Base-by-base conservation (phyloP, 805 yeast genomes). In the Wickerhamomyces xylosicus region DNA sequence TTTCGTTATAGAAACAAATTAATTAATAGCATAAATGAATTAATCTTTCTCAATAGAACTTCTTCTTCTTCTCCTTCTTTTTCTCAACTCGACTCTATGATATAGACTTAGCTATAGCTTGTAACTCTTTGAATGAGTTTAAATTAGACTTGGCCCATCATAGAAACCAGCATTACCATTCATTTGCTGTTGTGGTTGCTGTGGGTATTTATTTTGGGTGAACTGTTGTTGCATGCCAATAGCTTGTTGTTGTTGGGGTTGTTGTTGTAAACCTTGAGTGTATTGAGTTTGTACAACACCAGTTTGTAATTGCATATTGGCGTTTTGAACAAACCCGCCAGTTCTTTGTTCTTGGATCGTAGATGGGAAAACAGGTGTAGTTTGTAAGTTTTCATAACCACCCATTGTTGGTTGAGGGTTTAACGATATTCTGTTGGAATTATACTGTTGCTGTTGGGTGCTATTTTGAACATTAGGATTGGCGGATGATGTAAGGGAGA, bases 351-450 rank as follows among this genome's bases (percentile, higher is more conserved):
- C 67, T 38, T 60, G 62, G 47, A 72, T 74, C 8, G 84, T 77
- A 47, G 77, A 77, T 0, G 85, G 85, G 49, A 79, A 82, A 8
- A 79, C 83, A 3, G 86, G 73, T 3, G 72, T 61, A 1, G 87
- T 80, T 9, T 79, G 79, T 34, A 80, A 56, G 37, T 63, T 62
- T 52, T 82, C 89, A 43, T 78, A 66, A 0, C 89, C 90, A 4
- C 89, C 90, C 27, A 85, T 82, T 2, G 86, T 79, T 2, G 75
- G 70, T 50, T 74, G 81, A 14, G 67, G 61, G 37, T 21, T 43
- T 20, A 42, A 20, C 3, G 45, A 41, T 27, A 48, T 64, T 59
- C 47, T 71, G 40, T 37, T 58, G 43, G 45, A 56, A 51, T 40
- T 44, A 47, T 37, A 53, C 28, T 28, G 31, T 28, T 13, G n/a